These are phyloP conservation scores for Scopulariopsis brevicaulis DNA, from an alignment of 2,329 filamentous ascomycete genomes.

Conservation along the genomic window DNA sequence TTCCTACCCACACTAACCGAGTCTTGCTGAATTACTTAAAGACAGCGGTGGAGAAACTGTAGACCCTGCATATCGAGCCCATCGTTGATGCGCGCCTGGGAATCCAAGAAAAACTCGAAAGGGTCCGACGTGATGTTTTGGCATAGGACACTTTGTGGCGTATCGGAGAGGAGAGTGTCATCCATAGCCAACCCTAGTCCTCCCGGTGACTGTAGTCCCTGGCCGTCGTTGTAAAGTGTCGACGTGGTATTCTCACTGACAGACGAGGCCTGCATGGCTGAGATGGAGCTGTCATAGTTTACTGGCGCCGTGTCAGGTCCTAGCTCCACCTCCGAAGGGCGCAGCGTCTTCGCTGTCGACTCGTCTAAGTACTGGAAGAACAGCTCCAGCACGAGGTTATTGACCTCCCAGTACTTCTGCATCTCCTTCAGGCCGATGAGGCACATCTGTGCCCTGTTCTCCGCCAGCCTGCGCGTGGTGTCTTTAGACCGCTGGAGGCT, in stretches of 20 bases:
- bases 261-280: background rate
- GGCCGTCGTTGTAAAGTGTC: background rate
- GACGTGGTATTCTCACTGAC: background rate
- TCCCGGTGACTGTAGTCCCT: background rate
- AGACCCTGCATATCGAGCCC: background rate
- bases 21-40: background rate
- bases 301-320: background rate
- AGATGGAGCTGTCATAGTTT: background rate
- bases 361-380: conserved; percentile 36
- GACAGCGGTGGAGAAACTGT: background rate
- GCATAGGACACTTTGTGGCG: background rate
- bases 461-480: conserved; percentile 28
- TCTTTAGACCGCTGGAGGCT: conserved; percentile 24
- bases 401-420: conserved; percentile 35
- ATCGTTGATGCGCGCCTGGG: background rate
- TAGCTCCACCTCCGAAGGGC: background rate
- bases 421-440: conserved; percentile 32
- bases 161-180: background rate
- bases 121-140: background rate
- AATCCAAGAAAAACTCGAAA: background rate
- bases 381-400: conserved; percentile 33
- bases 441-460: conserved; percentile 34
- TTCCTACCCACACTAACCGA: too few species aligned
- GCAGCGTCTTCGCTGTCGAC: conserved; percentile 26
- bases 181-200: background rate